Percentiles rank a stretch among this genome's conserved stretches.
Conservation (phyloP, 2,329 filamentous ascomycete genomes). For the Diaporthe vaccinii region DNA sequence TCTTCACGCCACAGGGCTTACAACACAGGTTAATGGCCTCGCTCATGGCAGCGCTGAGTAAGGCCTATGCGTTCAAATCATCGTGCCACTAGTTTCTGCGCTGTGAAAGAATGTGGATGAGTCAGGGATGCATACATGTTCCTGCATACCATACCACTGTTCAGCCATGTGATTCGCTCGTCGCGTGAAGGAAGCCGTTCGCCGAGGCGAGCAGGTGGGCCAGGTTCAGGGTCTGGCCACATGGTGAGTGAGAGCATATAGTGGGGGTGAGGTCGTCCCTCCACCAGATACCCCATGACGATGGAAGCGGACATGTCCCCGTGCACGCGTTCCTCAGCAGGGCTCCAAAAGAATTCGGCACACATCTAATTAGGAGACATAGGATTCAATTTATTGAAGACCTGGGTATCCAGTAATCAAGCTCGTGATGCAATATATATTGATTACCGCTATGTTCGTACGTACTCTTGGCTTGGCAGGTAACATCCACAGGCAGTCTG, state of each 20-base stretch:
- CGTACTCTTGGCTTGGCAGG: neutral
- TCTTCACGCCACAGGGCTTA: neutral
- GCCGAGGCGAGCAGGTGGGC: neutral
- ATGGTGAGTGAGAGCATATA: neutral
- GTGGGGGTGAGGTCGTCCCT: neutral
- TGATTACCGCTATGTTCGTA: neutral
- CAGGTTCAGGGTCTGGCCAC: neutral
- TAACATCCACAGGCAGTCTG: neutral
- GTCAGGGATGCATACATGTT: neutral
- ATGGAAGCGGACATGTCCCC: neutral
- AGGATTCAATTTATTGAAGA: neutral
- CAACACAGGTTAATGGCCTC: neutral
- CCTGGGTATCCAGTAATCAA: neutral
- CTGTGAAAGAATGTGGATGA: neutral
- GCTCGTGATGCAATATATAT: constrained; percentile 14
- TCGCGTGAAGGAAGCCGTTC: constrained; percentile 1
- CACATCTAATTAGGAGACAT: neutral
- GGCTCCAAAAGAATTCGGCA: too few relatives aligned
- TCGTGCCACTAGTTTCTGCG: neutral
- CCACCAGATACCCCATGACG: neutral
- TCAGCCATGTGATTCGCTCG: neutral
- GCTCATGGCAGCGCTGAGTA: neutral
- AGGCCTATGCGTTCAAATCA: neutral
- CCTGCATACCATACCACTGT: neutral
- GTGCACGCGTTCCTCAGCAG: neutral